Evolutionary conservation across 2,329 filamentous ascomycete genomes (phyloP).

Genomic region (Aspergillus oerlinghausenensis): DNA sequence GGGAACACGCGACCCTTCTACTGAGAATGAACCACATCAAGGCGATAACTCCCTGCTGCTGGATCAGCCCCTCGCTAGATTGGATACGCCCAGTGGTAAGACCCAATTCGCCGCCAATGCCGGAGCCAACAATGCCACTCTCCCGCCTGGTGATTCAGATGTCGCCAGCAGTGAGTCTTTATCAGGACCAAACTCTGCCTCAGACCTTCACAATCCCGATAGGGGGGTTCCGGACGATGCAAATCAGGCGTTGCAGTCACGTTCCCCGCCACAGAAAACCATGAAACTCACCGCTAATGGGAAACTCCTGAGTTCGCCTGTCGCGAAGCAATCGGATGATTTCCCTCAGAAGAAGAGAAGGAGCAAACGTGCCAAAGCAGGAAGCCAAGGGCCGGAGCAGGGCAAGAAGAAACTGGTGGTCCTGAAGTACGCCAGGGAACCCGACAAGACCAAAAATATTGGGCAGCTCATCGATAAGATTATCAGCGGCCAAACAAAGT

Average conservation of each 20-base stretch:
- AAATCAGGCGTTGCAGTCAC: slow-evolving; percentile 19
- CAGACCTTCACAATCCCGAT: not conserved
- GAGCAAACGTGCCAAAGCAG: slow-evolving; percentile 33
- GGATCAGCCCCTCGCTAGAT: not conserved
- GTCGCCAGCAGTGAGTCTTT: not conserved
- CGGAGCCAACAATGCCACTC: too few species aligned
- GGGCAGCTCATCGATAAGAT: slow-evolving; percentile 63
- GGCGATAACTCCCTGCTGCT: not conserved
- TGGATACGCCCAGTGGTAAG: not conserved
- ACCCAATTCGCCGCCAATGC: not conserved
- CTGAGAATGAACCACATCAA: not conserved
- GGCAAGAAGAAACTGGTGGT: slow-evolving; percentile 42
- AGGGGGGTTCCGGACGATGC: not conserved
- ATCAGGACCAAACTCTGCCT: not conserved
- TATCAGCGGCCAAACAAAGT: slow-evolving; percentile 40
- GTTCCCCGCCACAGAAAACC: slow-evolving; percentile 51
- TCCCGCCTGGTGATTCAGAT: not conserved
- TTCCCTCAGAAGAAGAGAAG: slow-evolving; percentile 15
- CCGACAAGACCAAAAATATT: slow-evolving; percentile 43
- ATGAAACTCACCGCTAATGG: slow-evolving; percentile 42
- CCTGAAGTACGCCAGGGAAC: slow-evolving; percentile 57
- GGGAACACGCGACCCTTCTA: not conserved
- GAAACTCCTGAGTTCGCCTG: slow-evolving; percentile 39
- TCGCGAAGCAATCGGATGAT: slow-evolving; percentile 13
- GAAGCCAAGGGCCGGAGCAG: slow-evolving; percentile 31